These are phyloP conservation scores for Hypoxylon crocopeplum DNA, from an alignment of 495 filamentous ascomycete species.

Conservation along the genomic window DNA sequence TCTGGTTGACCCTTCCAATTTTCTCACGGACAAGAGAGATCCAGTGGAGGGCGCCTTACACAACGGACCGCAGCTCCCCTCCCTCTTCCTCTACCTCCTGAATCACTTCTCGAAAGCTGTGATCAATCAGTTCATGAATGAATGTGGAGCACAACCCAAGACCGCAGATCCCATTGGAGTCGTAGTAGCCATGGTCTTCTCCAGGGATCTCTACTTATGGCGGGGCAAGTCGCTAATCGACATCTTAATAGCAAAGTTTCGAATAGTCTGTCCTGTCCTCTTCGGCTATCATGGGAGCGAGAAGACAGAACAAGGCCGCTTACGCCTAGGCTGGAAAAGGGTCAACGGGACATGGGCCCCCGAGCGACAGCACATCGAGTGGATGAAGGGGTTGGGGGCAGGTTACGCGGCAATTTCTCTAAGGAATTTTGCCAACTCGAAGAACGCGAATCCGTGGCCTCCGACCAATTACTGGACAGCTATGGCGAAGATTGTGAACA, in stretches of 20 bases:
- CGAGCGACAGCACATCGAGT: constrained; percentile 74
- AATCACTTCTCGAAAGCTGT: constrained; percentile 82
- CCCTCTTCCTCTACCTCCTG: constrained; percentile 79
- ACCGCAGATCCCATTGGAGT: constrained; percentile 86
- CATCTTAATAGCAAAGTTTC: constrained; percentile 86
- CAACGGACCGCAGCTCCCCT: constrained; percentile 64
- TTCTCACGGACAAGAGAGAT: constrained; percentile 64
- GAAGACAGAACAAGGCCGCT: constrained; percentile 70
- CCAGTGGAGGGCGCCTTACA: constrained; percentile 58
- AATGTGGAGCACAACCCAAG: constrained; percentile 71
- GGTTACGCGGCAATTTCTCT: constrained; percentile 83
- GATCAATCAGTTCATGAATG: constrained; percentile 75
- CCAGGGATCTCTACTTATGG: constrained; percentile 68
- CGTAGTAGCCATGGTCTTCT: constrained; percentile 75
- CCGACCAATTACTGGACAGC: constrained; percentile 80
- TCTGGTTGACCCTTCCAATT: constrained; percentile 70
- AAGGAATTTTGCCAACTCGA: constrained; percentile 76
- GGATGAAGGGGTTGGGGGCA: constrained; percentile 83
- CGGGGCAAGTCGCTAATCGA: constrained; percentile 78
- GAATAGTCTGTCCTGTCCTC: constrained; percentile 80
- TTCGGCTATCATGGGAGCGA: constrained; percentile 84
- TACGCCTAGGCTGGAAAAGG: constrained; percentile 78
- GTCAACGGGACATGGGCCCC: constrained; percentile 59
- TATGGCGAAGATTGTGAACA: constrained; percentile 74
- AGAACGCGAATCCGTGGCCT: constrained; percentile 76